Base-by-base conservation (phyloP, 371 early-diverging fungal genomes). In the Actinomortierella wolfii region DNA sequence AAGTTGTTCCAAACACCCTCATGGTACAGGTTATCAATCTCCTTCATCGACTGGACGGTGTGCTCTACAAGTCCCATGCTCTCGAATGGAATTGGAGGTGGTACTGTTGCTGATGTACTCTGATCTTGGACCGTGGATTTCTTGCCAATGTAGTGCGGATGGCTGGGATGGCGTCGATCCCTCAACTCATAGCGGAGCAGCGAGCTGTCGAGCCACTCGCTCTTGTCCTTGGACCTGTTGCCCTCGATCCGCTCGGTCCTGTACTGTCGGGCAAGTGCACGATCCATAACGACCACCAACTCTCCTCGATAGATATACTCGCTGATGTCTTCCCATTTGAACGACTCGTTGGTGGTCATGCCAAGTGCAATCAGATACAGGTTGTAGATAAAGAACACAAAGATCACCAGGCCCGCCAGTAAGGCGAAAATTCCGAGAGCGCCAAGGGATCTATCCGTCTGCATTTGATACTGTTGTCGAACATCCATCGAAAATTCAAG, bases 251-350 rank as follows among this genome's bases (percentile, higher is more conserved):
- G 66, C 49, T 41, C 62, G 64, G 58, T 56, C 49, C 28, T 55
- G 51, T 34, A 17, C 21, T 1, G 56, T 61, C 8, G 20, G n/a
- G 25, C 34, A 2, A 58, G 51, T 28, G 61, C 56, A 40, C 53
- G 57, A 41, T 69, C 76, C 26, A 63, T 68, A 21, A 71, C 54
- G 47, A 75, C 74, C 53, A 77, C 81, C 5, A 85, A 40, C n/a
- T 86, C 85, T 0, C 83, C 87, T 50, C 86, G 80, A 34, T 83
- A 78, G 42, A 91, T 82, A 29, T 86, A 82, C 46, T 89, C 90
- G 23, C 84, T 84, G 14, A 91, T 64, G 34, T 86, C 80, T 49
- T 87, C 85, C 92, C 92, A 90, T 76, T 92, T 92, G 64, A 86
- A 80, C 9, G 86, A 83, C 64, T 92, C 93, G 59, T 92, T 92